Evolutionary conservation across 257 asterid genomes (phyloP), one percentile per base, ranked within the genome.

Genomic region (Pogostemon cablin): DNA sequence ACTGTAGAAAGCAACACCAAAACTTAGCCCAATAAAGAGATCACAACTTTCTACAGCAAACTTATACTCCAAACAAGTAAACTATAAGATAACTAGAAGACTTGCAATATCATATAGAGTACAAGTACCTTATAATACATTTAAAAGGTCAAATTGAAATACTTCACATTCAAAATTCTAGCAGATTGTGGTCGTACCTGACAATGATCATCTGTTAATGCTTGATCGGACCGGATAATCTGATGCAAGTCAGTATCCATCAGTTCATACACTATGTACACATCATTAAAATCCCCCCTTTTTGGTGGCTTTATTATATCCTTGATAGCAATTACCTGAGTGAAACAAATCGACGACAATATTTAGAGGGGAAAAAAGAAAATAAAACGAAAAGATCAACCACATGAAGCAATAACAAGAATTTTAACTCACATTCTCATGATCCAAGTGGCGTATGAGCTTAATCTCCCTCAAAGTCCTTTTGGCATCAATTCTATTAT

Each of bases 201-300:
- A 67, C 93, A 89, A 72, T 91, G 97, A 72, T 89, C 97, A 68
- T 88, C 88, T 0, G 86, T 91, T 60, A 91, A 73, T 32, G 80
- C 82, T 75, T 89, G 96, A 75, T 86, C 85, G 11, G 97, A 89
- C 42, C 95, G 91, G 71, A 89, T 91, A n/a, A 91, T 89, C 83
- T 91, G 97, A 76, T 91, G 96, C 82, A 91, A 84, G 71, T 88
- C 96, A 0, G 96, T 91, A 72, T 91, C 96, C 96, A 91, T 81
- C 81, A 91, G 68, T 65, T 89, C 97, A 76, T 83, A 91, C 49
- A 91, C 90, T 62, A 89, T 83, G 80, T 89, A 91, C 39, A 89
- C 97, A 78, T 91, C 97, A 61, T 86, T 84, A 75, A 91, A 91
- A 65, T 80, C 71, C 56, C 89, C 93, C 82, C 72, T 82, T 68